Base-by-base conservation (phyloP, 2,329 filamentous ascomycete species). In the Colletotrichum sp. region DNA sequence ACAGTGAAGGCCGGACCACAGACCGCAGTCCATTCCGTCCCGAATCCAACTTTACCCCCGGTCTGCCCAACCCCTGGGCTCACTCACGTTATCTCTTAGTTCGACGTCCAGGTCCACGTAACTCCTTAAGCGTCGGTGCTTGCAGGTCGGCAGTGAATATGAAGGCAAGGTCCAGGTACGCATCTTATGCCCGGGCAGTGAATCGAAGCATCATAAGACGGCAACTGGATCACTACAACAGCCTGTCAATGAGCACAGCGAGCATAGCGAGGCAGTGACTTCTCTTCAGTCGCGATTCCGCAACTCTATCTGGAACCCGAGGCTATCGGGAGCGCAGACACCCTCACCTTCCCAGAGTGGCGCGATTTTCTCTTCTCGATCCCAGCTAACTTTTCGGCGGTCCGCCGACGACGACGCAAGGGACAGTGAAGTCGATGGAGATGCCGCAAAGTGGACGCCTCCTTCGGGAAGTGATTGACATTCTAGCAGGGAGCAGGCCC, bases 391-490 rank as follows among this genome's bases (percentile, higher is more conserved):
- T 21, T 52, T 63, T 63, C 55, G 36, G 64, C 64, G 21, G 26
- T 57, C 71, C 26, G 64, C 18, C 36, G 39, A 44, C 26, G 36
- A 10, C 36, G 10, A 44, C 28, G 10, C 30, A 67, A 16, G 34
- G 30, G 34, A 16, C 18, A 30, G 3, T 32, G 21, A 63, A 52
- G 34, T n/a, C 3, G 62, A 68, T 68, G 70, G 70, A 72, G 63
- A 68, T 49, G 32, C 70, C 63, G 63, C 70, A 68, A 68, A 36
- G 44, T 52, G 26, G 63, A 34, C 26, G 49, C 18, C 52, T 60
- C 34, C 26, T 72, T 72, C 15, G 13, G 70, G 63, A 30, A 68
- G 71, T 68, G 64, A 63, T 72, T 63, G 36, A 63, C 71, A 44
- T 49, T 18, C 21, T 8, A 16, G n/a, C 71, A 68, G 64, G 71